A percentile compares a stretch with the other conserved stretches of the same genome.
phyloP scores from a whole-genome alignment of 1,284 basidiomycete genomes.

The Cystobasidium sp. region DNA sequence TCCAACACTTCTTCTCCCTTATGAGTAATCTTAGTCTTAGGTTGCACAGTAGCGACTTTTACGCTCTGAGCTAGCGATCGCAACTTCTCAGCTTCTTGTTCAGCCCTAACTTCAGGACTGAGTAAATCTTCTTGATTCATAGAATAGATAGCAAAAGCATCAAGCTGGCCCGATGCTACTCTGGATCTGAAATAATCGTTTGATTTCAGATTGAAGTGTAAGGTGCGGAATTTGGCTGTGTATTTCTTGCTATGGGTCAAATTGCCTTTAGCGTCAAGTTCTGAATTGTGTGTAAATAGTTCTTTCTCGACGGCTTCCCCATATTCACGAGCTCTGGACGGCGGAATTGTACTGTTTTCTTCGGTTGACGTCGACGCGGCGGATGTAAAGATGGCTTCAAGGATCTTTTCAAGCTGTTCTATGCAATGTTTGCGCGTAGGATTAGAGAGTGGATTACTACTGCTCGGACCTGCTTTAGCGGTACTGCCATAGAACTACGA shows the following conservation, averaged over 20 bases:
- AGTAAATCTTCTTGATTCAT: constrained; percentile 85
- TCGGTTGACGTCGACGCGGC: neutral
- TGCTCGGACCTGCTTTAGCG: neutral
- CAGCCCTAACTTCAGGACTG: constrained; percentile 76
- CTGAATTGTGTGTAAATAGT: constrained; percentile 48
- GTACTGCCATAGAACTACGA: constrained; percentile 15
- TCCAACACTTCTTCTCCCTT: constrained; percentile 86
- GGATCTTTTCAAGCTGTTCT: constrained; percentile 26
- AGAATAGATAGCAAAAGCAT: constrained; percentile 70
- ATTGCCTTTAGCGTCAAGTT: constrained; percentile 47
- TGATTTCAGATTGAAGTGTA: constrained; percentile 53
- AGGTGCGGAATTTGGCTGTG: constrained; percentile 51
- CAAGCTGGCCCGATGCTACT: constrained; percentile 69
- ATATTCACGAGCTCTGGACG: constrained; percentile 33
- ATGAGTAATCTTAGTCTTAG: constrained; percentile 83
- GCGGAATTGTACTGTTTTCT: neutral
- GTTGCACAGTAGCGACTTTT: constrained; percentile 68
- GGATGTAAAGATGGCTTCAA: constrained; percentile 18
- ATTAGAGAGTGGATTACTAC: constrained; percentile 17
- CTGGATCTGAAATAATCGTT: constrained; percentile 55
- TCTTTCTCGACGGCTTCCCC: constrained; percentile 50
- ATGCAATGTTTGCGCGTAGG: constrained; percentile 39
- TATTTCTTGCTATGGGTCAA: constrained; percentile 49
- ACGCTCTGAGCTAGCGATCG: constrained; percentile 81
- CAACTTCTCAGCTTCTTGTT: constrained; percentile 75